Evolutionary conservation across 169 alveolate genomes (phyloP).

Genomic region (Plasmodium ovale): DNA sequence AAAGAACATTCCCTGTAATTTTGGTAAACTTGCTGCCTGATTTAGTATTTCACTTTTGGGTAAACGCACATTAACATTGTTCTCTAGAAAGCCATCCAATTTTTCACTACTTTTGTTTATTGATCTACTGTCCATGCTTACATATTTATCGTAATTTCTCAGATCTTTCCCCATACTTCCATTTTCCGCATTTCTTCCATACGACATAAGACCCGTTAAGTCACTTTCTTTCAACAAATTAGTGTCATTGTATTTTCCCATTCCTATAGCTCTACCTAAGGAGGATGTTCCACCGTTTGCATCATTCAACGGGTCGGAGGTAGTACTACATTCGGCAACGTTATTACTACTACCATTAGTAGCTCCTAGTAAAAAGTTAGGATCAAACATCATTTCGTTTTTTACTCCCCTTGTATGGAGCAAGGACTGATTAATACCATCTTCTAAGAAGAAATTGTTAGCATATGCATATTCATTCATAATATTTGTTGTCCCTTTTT

Average conservation of each 20-base stretch:
- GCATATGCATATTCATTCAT: slow-evolving; percentile 5
- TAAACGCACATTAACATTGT: slow-evolving; percentile 35
- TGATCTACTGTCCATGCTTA: slow-evolving; percentile 24
- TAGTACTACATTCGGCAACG: no score
- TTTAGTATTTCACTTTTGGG: slow-evolving; percentile 78
- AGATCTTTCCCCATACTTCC: slow-evolving; percentile 4
- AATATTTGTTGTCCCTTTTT: background rate
- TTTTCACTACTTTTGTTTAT: slow-evolving; percentile 43
- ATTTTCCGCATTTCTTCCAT: background rate
- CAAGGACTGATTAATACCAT: no score
- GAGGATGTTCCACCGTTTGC: no score
- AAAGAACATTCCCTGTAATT: slow-evolving; percentile 77
- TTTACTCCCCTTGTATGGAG: background rate
- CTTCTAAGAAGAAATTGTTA: background rate
- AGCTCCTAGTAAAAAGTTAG: background rate
- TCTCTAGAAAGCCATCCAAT: slow-evolving; percentile 40
- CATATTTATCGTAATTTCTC: slow-evolving; percentile 40
- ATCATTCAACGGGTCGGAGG: no score
- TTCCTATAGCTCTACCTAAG: no score
- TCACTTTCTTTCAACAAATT: background rate
- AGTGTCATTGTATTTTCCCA: no score
- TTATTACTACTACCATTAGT: no score
- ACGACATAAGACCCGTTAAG: background rate
- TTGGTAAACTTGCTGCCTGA: slow-evolving; percentile 75
- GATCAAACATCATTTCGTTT: background rate